Percentiles rank a stretch among this genome's conserved stretches.
phyloP scores from a whole-genome alignment of 768 basidiomycete genomes.

The Pisolithus microcarpus region DNA sequence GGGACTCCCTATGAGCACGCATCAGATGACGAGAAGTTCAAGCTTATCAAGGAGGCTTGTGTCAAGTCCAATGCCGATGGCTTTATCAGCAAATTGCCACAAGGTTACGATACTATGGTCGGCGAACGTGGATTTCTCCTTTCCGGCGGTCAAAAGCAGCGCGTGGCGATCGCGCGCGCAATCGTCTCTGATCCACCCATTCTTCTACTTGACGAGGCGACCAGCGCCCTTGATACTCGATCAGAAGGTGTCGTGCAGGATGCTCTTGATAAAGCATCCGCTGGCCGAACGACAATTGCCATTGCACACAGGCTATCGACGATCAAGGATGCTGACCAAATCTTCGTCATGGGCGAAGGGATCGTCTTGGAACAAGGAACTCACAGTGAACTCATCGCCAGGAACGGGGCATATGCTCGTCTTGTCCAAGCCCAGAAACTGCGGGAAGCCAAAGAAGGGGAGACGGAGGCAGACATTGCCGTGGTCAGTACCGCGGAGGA shows the following conservation, averaged over 20 bases:
- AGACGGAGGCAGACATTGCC: constrained; percentile 14
- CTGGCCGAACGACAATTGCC: constrained; percentile 40
- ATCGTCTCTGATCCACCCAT: constrained; percentile 86
- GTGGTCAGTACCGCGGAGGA: constrained; percentile 24
- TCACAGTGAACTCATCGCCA: constrained; percentile 57
- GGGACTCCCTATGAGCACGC: constrained; percentile 61
- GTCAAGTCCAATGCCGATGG: constrained; percentile 86
- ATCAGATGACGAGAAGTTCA: constrained; percentile 67
- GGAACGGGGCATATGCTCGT: constrained; percentile 60
- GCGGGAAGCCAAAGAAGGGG: constrained; percentile 43
- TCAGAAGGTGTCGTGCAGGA: constrained; percentile 86
- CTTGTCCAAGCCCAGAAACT: constrained; percentile 77
- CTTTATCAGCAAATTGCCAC: constrained; percentile 73
- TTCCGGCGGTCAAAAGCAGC: constrained; percentile 82
- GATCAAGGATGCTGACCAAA: constrained; percentile 77
- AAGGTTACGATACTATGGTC: constrained; percentile 82
- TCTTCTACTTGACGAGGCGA: constrained; percentile 81
- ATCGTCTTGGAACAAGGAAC: constrained; percentile 75
- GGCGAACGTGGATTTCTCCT: constrained; percentile 84
- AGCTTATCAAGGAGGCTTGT: constrained; percentile 81
- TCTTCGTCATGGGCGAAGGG: constrained; percentile 88
- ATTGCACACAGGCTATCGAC: constrained; percentile 66
- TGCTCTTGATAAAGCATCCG: constrained; percentile 79
- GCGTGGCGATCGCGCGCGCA: constrained; percentile 83
- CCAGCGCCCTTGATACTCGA: constrained; percentile 78